Evolutionary conservation across 768 basidiomycete genomes (phyloP), one percentile per base, ranked within the genome.

Genomic region (Cystobasidium onofrii): DNA sequence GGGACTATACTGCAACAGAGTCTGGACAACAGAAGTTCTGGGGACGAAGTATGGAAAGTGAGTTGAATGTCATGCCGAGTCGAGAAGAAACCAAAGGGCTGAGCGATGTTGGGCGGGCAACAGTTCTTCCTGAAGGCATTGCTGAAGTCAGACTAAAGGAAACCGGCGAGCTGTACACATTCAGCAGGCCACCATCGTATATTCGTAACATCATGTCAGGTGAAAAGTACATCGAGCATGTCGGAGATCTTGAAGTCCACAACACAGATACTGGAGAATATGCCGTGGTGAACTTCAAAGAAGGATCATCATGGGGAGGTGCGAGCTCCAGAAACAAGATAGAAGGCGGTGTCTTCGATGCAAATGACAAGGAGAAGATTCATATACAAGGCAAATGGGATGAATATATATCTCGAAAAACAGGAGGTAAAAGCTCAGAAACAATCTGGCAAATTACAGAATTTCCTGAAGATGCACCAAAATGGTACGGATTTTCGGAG

Each of bases 371-470:
- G n/a, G 83, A 87, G 25, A 87, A 85, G 0, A 89, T 92, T 80
- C 91, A 94, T 73, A 90, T 97, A 54, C 91, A 91, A 0, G 94
- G 94, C 1, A 85, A 91, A 0, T 98, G 94, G 95, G 93, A 93
- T 79, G 91, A 90, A 25, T 52, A 61, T 52, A 78, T 86, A 93
- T 41, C 87, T 93, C 70, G 91, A 23, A 85, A 86, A 54, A 85
- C 87, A 15, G 89, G 89, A 15, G 84, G 84, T 1, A 82, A 85
- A 18, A 82, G 81, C 64, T 87, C 86, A 9, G 83, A 83, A 55
- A 83, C 91, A 12, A 84, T 89, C 39, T 79, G 85, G 52, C 75
- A 79, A 57, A 83, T 84, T 2, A 81, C 82, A 83, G 27, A 78
- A 29, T 64, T 74, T 50, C 65, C 23, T 13, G n/a, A 50, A n/a